Conservation (phyloP, 768 basidiomycete species). For the Termitomyces sp. region DNA sequence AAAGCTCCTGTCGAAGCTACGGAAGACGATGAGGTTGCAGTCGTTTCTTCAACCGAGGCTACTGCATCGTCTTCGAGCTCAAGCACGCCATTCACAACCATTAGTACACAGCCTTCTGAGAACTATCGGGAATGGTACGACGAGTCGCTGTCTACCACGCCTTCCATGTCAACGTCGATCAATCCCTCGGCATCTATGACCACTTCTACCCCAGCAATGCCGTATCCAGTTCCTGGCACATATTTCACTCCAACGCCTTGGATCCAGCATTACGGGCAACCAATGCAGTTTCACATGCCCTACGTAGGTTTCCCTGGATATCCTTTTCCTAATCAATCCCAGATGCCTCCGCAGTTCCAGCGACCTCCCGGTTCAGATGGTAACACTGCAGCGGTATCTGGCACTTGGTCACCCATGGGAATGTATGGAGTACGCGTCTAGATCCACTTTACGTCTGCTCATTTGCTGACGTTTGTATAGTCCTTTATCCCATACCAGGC, state of each 20-base stretch:
- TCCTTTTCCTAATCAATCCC: slow-evolving; percentile 26
- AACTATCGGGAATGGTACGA: slow-evolving; percentile 43
- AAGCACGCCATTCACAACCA: slow-evolving; percentile 9
- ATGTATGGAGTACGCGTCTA: slow-evolving; percentile 42
- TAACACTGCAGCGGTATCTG: slow-evolving; percentile 25
- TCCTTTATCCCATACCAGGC: slow-evolving; percentile 47
- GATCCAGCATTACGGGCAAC: slow-evolving; percentile 48
- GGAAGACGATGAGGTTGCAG: not conserved
- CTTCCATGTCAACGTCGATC: slow-evolving; percentile 31
- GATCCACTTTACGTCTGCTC: not conserved
- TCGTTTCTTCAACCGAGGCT: slow-evolving; percentile 12
- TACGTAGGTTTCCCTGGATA: slow-evolving; percentile 47
- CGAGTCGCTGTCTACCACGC: slow-evolving; percentile 29
- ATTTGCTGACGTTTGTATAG: slow-evolving; percentile 21
- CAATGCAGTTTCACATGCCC: slow-evolving; percentile 47
- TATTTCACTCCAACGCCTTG: slow-evolving; percentile 48
- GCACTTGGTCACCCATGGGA: slow-evolving; percentile 33
- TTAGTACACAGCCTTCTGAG: slow-evolving; percentile 20
- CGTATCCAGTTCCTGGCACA: slow-evolving; percentile 35
- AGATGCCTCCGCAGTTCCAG: slow-evolving; percentile 23
- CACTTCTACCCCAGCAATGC: slow-evolving; percentile 12
- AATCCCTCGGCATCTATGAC: slow-evolving; percentile 23
- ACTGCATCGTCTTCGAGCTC: slow-evolving; percentile 13
- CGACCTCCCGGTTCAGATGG: slow-evolving; percentile 34
- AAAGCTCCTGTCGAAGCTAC: not conserved